phyloP scores from a whole-genome alignment of 768 basidiomycete genomes.

The Lentinus tigrinus region DNA sequence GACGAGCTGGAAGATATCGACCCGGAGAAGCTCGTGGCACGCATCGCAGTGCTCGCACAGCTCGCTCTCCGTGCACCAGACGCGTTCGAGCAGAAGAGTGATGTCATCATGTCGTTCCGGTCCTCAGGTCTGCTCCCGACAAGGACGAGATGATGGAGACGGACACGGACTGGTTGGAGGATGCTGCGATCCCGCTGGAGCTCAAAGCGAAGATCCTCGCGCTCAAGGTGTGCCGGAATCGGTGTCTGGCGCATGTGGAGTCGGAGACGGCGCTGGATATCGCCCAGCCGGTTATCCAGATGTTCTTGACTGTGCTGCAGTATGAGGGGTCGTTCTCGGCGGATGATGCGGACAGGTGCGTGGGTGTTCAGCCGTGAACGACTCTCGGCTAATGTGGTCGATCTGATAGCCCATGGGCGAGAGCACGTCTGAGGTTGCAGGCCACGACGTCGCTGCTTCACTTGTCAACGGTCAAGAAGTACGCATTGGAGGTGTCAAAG shows the following conservation, averaged over 20 bases:
- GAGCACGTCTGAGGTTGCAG: slow-evolving; percentile 79
- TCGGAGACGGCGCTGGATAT: slow-evolving; percentile 62
- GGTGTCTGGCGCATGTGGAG: slow-evolving; percentile 67
- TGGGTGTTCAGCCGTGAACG: neutral
- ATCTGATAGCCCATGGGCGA: slow-evolving; percentile 50
- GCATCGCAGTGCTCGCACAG: slow-evolving; percentile 72
- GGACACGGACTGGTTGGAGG: slow-evolving; percentile 77
- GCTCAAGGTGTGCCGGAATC: slow-evolving; percentile 80
- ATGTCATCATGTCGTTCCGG: slow-evolving; percentile 63
- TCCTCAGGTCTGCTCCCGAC: slow-evolving; percentile 55
- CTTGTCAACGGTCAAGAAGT: slow-evolving; percentile 59
- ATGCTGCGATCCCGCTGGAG: slow-evolving; percentile 54
- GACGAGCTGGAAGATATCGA: slow-evolving; percentile 45
- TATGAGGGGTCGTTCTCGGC: slow-evolving; percentile 65
- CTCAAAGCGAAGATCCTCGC: slow-evolving; percentile 71
- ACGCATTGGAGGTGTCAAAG: slow-evolving; percentile 52
- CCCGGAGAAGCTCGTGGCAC: slow-evolving; percentile 58
- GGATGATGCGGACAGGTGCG: slow-evolving; percentile 51
- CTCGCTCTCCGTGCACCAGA: slow-evolving; percentile 66
- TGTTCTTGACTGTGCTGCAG: slow-evolving; percentile 71
- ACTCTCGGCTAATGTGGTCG: neutral
- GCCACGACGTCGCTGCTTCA: slow-evolving; percentile 82
- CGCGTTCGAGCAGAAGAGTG: slow-evolving; percentile 78
- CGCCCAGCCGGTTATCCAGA: slow-evolving; percentile 71
- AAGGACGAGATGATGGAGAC: slow-evolving; percentile 37